A percentile compares a stretch with the other conserved stretches of the same genome.
These are phyloP conservation scores for Tulasnella sp. DNA, from an alignment of 768 basidiomycete genomes.

Conservation along the genomic window DNA sequence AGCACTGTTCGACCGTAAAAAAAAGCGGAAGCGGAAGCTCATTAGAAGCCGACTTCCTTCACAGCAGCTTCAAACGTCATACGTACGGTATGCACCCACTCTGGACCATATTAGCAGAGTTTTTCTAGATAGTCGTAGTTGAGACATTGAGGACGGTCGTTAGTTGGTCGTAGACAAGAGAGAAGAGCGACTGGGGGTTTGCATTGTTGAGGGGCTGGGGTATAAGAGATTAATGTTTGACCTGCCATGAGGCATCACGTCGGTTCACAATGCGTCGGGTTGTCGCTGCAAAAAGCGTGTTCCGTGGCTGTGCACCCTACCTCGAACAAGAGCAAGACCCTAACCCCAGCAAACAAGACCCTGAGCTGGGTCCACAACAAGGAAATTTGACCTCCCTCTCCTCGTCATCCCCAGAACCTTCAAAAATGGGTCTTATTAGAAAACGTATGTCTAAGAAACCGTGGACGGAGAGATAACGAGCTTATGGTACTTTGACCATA, in stretches of 20 bases:
- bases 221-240: not conserved
- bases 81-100: not conserved
- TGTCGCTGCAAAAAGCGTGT: not conserved
- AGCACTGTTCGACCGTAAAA: not conserved
- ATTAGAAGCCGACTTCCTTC: not conserved
- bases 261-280: not conserved
- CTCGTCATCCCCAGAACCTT: not conserved
- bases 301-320: not conserved
- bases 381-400: slow-evolving; percentile 4
- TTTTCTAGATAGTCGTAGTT: not conserved
- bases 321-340: not conserved
- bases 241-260: not conserved
- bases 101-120: not conserved
- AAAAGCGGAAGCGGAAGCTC: not conserved
- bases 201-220: not conserved
- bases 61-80: not conserved
- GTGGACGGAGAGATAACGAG: not conserved
- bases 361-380: not conserved
- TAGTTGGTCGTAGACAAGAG: not conserved
- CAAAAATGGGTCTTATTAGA: slow-evolving; percentile 51
- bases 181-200: not conserved
- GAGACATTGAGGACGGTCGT: not conserved
- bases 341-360: not conserved
- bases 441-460: slow-evolving; percentile 38
- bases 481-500: slow-evolving; percentile 23